Evolutionary conservation across 202 grass and related monocot genomes (phyloP), one percentile per base, ranked within the genome.

Genomic region (Eragrostis tef): DNA sequence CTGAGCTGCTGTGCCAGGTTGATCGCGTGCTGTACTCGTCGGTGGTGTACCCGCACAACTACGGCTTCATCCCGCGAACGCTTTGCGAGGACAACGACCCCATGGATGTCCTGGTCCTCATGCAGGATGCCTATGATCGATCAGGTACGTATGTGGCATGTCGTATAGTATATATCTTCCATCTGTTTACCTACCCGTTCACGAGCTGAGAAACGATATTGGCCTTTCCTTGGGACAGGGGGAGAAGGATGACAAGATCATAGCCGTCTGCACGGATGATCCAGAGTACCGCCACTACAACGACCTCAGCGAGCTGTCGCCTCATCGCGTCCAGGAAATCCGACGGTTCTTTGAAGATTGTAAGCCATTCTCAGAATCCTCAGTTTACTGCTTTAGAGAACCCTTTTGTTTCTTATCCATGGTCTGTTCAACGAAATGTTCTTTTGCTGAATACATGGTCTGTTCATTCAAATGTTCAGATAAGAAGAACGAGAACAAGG

Each of bases 401-500:
- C 17, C 20, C 11, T n/a, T 11, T 12, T 5, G 1, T 29, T 78
- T 29, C 25, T 47, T 71, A 0, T 50, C 7, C 29, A 10, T 59
- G 11, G 17, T 34, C 2, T 81, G 72, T 53, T 79, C 26, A 27
- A 78, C 3, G 53, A 75, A 49, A 39, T 39, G 34, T 78, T 22
- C n/a, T 47, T 71, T 17, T 61, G 25, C 49, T 44, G 16, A 50
- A 0, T 50, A 5, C 29, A 10, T 59, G 7, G 16, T 43, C 0
- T 81, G 72, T 53, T 79, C 26, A 27, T 74, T 2, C 47, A 75
- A 61, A 54, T 73, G 6, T 74, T 87, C 51, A 90, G 93, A 92
- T 72, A 92, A 94, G 89, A 90, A 94, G 79, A 92, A 94, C 67
- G 87, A 94, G 73, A 92, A 94, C 71, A 94, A 92, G 75, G 80